These are phyloP conservation scores for Tuber borchii DNA, from an alignment of 495 filamentous ascomycete genomes.

Conservation along the genomic window DNA sequence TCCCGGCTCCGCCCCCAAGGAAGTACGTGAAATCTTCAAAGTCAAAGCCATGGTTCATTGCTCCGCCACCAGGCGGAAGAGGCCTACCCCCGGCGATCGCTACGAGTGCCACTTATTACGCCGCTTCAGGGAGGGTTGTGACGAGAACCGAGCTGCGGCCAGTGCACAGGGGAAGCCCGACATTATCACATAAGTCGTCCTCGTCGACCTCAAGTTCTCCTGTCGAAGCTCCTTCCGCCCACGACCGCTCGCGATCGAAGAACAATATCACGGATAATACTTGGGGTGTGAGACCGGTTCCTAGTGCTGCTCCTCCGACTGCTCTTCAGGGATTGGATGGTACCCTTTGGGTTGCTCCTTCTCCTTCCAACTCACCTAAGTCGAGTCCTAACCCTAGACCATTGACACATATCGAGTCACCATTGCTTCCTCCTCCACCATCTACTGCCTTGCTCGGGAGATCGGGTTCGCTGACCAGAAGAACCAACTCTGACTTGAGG, in stretches of 20 bases:
- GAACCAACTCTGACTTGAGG: slow-evolving; percentile 3
- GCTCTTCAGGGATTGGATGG: neutral
- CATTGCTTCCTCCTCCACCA: neutral
- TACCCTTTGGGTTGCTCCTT: neutral
- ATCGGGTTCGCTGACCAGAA: neutral
- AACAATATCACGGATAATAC: neutral
- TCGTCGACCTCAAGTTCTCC: slow-evolving; percentile 1
- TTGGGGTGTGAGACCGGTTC: neutral
- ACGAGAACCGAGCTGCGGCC: slow-evolving; percentile 13
- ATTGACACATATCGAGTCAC: slow-evolving; percentile 5
- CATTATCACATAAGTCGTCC: neutral
- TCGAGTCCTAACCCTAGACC: neutral
- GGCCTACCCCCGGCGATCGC: slow-evolving; percentile 6
- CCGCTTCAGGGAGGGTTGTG: slow-evolving; percentile 1
- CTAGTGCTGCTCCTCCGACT: neutral
- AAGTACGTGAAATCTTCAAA: slow-evolving; percentile 9
- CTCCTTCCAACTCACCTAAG: neutral
- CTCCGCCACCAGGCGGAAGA: slow-evolving; percentile 1
- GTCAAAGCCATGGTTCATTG: slow-evolving; percentile 8
- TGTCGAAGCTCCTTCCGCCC: neutral
- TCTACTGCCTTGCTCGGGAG: neutral
- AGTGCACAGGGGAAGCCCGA: slow-evolving; percentile 7
- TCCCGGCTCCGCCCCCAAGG: slow-evolving; percentile 1
- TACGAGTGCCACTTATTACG: neutral
- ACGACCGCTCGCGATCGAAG: neutral